Conservation (phyloP, 1,139 yeast species). For the Meyerozyma athensensis region DNA sequence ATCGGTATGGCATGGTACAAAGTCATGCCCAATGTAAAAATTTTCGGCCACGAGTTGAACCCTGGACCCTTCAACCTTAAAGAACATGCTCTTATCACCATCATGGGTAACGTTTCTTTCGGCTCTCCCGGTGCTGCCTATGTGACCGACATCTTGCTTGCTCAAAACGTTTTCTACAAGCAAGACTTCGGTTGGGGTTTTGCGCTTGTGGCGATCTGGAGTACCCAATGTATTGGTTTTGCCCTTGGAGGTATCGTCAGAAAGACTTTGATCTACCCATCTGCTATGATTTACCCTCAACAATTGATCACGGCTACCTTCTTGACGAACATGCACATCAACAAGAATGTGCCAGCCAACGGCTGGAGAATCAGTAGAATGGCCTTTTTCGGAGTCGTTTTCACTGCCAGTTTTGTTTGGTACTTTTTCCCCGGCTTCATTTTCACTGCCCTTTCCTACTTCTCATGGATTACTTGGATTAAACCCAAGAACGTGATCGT, state of each 20-base stretch:
- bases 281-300: constrained; percentile 66
- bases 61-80: constrained; percentile 64
- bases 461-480: constrained; percentile 30
- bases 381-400: constrained; percentile 26
- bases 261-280: constrained; percentile 55
- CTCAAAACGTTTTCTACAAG: constrained; percentile 49
- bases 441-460: constrained; percentile 18
- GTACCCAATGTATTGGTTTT: constrained; percentile 61
- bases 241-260: constrained; percentile 59
- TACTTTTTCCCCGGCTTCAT: constrained; percentile 42
- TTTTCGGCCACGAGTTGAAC: constrained; percentile 44
- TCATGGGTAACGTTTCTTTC: constrained; percentile 57
- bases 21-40: constrained; percentile 42
- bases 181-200: constrained; percentile 49
- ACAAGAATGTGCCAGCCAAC: constrained; percentile 51
- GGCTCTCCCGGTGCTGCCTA: constrained; percentile 55
- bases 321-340: constrained; percentile 57
- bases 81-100: constrained; percentile 61
- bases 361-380: constrained; percentile 40
- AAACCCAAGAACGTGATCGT: constrained; percentile 40
- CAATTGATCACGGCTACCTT: constrained; percentile 44
- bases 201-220: constrained; percentile 44
- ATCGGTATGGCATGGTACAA: constrained; percentile 49
- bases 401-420: constrained; percentile 27
- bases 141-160: constrained; percentile 54